Evolutionary conservation across 139 green algal genomes (phyloP).

Genomic region (Raphidocelis subcapitata): DNA sequence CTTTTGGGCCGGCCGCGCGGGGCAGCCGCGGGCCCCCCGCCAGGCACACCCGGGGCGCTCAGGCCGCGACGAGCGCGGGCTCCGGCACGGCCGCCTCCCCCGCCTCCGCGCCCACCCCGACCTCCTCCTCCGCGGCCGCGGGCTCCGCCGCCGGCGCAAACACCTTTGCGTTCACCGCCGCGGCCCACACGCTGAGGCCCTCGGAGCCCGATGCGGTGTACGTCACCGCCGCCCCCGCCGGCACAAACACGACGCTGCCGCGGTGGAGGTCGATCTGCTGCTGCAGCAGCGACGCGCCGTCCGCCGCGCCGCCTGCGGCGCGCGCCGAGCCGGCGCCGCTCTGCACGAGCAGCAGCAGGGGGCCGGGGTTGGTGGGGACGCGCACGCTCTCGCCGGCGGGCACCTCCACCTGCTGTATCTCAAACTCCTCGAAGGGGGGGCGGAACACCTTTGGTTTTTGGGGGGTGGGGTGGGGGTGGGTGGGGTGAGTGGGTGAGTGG

Average conservation of each 20-base stretch:
- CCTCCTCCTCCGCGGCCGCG: too few relatives aligned
- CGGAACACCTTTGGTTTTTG: constrained; percentile 52
- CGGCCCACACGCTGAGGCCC: constrained; percentile 37
- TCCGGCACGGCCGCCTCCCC: too few relatives aligned
- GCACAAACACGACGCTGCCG: constrained; percentile 50
- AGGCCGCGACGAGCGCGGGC: too few relatives aligned
- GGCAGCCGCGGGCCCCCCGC: too few relatives aligned
- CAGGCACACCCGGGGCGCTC: too few relatives aligned
- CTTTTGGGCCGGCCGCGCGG: too few relatives aligned
- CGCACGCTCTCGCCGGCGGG: constrained; percentile 10
- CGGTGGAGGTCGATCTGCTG: constrained; percentile 3
- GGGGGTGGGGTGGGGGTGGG: too few relatives aligned
- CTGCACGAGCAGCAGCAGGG: constrained; percentile 52
- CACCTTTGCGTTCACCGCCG: constrained; percentile 46
- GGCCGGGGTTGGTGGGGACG: constrained; percentile 44
- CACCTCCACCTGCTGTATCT: constrained; percentile 56
- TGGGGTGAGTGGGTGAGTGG: too few relatives aligned
- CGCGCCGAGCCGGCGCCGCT: constrained; percentile 21
- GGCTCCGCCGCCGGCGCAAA: constrained; percentile 31
- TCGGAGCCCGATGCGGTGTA: constrained; percentile 17
- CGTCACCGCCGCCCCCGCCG: constrained; percentile 36
- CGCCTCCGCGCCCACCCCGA: too few relatives aligned
- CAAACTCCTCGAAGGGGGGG: constrained; percentile 93
- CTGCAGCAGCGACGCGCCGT: constrained; percentile 14
- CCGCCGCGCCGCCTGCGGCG: constrained; percentile 3